These are phyloP conservation scores for Thermothielavioides terrestris DNA, from an alignment of 495 filamentous ascomycete species.

Conservation along the genomic window DNA sequence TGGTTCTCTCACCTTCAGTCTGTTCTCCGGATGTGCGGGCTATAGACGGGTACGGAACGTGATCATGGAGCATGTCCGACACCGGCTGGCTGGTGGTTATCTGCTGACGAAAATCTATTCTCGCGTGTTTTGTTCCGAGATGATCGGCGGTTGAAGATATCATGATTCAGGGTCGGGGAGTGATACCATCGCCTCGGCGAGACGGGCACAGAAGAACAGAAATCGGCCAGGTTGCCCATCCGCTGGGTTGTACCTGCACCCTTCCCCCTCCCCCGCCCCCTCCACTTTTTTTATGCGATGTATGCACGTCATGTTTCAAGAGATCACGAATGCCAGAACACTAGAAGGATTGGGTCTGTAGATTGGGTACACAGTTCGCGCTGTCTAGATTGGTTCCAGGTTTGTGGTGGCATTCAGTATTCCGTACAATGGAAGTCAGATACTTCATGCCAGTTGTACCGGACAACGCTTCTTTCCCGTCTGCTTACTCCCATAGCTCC, in stretches of 20 bases:
- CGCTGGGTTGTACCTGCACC: background rate
- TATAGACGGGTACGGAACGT: background rate
- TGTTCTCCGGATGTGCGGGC: background rate
- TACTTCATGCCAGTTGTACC: too few species aligned
- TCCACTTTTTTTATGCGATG: background rate
- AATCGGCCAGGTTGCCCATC: background rate
- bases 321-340: background rate
- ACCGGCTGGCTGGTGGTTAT: background rate
- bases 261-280: background rate
- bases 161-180: constrained; percentile 6
- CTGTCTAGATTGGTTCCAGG: background rate
- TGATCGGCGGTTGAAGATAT: background rate
- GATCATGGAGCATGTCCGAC: background rate
- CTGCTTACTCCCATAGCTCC: too few species aligned
- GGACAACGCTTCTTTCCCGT: too few species aligned
- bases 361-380: constrained; percentile 1
- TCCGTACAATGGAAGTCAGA: too few species aligned
- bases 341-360: background rate
- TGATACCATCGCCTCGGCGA: constrained; percentile 6
- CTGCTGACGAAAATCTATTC: background rate
- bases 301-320: background rate
- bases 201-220: background rate
- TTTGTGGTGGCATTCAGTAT: too few species aligned
- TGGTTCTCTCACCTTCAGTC: background rate
- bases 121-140: background rate